Conservation (phyloP, 2,329 filamentous ascomycete species). For the Clonostachys rosea region DNA sequence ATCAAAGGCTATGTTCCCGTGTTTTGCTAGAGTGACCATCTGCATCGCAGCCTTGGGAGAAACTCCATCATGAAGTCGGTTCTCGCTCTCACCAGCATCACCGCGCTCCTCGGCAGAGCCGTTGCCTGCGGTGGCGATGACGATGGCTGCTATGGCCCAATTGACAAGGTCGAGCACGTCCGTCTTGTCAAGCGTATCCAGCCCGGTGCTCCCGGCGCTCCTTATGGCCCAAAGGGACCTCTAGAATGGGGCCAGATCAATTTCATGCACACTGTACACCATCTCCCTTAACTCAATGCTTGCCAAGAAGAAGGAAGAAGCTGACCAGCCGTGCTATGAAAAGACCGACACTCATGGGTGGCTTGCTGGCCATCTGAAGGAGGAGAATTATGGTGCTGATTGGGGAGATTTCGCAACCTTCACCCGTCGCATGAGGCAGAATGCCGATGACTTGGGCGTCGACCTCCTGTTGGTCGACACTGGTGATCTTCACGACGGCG, state of each 20-base stretch:
- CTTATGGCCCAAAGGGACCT: constrained; percentile 32
- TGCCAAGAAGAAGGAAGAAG: neutral
- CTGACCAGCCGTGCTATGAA: neutral
- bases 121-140: constrained; percentile 25
- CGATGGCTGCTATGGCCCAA: constrained; percentile 30
- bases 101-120: constrained; percentile 8
- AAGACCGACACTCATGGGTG: constrained; percentile 57
- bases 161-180: constrained; percentile 35
- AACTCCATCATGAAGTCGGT: neutral
- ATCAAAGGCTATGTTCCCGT: too few species aligned
- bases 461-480: constrained; percentile 59
- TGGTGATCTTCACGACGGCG: constrained; percentile 63
- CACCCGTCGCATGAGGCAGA: constrained; percentile 52
- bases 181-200: constrained; percentile 44
- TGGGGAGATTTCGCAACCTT: constrained; percentile 64
- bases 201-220: constrained; percentile 34
- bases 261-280: constrained; percentile 47
- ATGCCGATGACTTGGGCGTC: constrained; percentile 49
- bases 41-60: neutral
- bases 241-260: constrained; percentile 62
- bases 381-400: constrained; percentile 60
- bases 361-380: constrained; percentile 56
- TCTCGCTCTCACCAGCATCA: constrained; percentile 1
- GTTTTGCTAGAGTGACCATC: too few species aligned
- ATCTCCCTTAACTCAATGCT: neutral